Conservation (phyloP, 352 stramenopile species). For the Pythium periplocum region DNA sequence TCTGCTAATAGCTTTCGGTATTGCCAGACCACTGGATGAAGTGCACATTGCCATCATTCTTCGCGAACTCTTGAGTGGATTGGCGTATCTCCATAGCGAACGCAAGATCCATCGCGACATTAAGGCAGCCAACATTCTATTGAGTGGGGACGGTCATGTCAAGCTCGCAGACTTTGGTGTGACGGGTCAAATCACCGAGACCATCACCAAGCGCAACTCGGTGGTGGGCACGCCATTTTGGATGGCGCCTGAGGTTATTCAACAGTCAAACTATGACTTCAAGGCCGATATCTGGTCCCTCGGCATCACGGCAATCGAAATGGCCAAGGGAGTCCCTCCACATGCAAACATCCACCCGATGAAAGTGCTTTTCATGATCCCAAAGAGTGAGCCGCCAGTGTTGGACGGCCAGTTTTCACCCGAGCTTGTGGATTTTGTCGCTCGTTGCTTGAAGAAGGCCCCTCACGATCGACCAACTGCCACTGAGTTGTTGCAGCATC, state of each 20-base stretch:
- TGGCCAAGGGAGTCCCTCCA: slow-evolving; percentile 95
- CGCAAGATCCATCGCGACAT: slow-evolving; percentile 86
- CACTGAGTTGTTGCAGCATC: slow-evolving; percentile 76
- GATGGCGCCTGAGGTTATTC: slow-evolving; percentile 92
- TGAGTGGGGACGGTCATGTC: slow-evolving; percentile 74
- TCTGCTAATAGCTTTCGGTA: not conserved
- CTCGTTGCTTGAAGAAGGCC: slow-evolving; percentile 83
- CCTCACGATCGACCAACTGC: slow-evolving; percentile 82
- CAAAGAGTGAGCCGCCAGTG: slow-evolving; percentile 87
- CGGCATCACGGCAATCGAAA: slow-evolving; percentile 98
- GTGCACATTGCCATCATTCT: slow-evolving; percentile 82
- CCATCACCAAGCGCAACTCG: slow-evolving; percentile 96
- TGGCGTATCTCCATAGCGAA: slow-evolving; percentile 79
- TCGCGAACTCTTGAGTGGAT: slow-evolving; percentile 66
- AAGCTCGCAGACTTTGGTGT: slow-evolving; percentile 87
- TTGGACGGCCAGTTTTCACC: slow-evolving; percentile 77
- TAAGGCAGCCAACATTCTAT: slow-evolving; percentile 78
- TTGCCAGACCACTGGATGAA: slow-evolving; percentile 61
- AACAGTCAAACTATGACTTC: slow-evolving; percentile 92
- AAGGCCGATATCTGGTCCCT: slow-evolving; percentile 98
- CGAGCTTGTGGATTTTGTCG: slow-evolving; percentile 87
- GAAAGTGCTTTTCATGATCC: slow-evolving; percentile 99
- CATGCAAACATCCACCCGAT: slow-evolving; percentile 96
- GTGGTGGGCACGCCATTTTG: slow-evolving; percentile 98
- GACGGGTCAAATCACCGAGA: slow-evolving; percentile 94